Conservation (phyloP, 768 basidiomycete species). For the Kwoniella dejecticola region DNA sequence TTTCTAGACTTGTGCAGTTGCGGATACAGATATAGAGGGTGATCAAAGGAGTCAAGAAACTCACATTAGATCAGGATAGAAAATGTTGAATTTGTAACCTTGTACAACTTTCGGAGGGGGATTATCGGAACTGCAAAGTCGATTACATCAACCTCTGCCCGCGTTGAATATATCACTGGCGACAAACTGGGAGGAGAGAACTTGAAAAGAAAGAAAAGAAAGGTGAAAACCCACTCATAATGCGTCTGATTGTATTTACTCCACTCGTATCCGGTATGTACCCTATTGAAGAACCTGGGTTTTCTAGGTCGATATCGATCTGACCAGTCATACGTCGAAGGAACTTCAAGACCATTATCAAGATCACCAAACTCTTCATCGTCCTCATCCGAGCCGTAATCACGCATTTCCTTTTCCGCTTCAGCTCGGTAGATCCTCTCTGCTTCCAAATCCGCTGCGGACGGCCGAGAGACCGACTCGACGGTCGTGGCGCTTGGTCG, state of each 20-base stretch:
- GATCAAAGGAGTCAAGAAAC: conserved; percentile 16
- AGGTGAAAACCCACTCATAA: conserved; percentile 76
- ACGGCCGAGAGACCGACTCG: conserved; percentile 59
- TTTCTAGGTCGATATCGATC: conserved; percentile 97
- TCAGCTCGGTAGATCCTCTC: conserved; percentile 83
- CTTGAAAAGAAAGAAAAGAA: background rate
- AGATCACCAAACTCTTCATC: conserved; percentile 65
- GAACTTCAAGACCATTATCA: conserved; percentile 76
- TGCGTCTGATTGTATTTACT: conserved; percentile 99
- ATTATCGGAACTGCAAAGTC: conserved; percentile 67
- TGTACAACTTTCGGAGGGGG: conserved; percentile 99
- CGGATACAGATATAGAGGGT: background rate
- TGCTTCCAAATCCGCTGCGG: conserved; percentile 71
- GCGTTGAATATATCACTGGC: no score
- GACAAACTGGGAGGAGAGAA: no score
- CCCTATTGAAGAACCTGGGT: conserved; percentile 97
- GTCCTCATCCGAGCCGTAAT: conserved; percentile 38
- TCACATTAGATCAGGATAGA: conserved; percentile 93
- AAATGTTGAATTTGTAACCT: conserved; percentile 99
- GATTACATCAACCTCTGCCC: background rate
- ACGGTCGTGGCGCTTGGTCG: conserved; percentile 59
- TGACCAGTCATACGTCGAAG: conserved; percentile 93
- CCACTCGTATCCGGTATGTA: conserved; percentile 99
- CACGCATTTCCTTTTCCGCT: conserved; percentile 43
- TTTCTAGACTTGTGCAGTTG: no score